These are phyloP conservation scores for Aspergillus nomiae DNA, from an alignment of 2,329 filamentous ascomycete genomes.

Conservation along the genomic window DNA sequence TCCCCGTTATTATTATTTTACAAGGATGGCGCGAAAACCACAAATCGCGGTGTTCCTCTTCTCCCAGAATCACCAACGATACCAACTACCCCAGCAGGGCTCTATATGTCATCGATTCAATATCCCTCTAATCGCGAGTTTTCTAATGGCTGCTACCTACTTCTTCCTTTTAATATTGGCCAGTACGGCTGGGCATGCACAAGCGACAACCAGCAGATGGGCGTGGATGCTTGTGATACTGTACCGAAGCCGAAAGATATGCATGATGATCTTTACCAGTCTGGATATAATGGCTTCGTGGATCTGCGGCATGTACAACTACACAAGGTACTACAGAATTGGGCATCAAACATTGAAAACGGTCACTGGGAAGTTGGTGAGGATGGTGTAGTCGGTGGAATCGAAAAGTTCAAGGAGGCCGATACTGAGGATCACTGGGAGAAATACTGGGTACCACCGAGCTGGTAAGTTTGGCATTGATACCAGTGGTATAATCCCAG, in stretches of 20 bases:
- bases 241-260: background rate
- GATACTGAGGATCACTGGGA: conserved; percentile 6
- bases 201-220: background rate
- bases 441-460: conserved; percentile 9
- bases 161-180: background rate
- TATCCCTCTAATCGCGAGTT: background rate
- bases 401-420: conserved; percentile 7
- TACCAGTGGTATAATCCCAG: too few species aligned
- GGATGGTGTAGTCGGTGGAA: conserved; percentile 6
- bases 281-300: background rate
- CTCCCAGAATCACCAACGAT: background rate
- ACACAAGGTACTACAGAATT: conserved; percentile 3
- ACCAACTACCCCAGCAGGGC: background rate
- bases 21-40: background rate
- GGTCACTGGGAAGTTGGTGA: conserved; percentile 5
- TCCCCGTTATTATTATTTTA: background rate
- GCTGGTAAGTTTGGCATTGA: background rate
- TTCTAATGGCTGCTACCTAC: background rate
- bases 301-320: background rate
- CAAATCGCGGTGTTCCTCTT: background rate
- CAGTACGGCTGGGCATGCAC: background rate
- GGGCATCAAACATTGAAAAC: background rate
- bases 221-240: background rate
- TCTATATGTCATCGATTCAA: background rate
- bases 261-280: background rate